Evolutionary conservation across 73 alveolate species (phyloP), one percentile per base, ranked within the genome.

Genomic region (Paramecium primaurelia): DNA sequence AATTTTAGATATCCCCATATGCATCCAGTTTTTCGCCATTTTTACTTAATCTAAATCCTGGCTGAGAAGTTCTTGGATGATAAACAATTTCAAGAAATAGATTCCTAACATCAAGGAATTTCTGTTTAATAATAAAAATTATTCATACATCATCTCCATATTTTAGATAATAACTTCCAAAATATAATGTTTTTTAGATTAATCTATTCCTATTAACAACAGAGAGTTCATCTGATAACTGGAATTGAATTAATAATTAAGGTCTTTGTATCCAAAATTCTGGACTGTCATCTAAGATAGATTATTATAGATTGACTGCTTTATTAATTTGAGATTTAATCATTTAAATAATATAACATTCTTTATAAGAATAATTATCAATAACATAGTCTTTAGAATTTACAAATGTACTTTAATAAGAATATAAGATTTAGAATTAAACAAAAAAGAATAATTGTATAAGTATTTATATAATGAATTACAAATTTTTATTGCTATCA

Each of bases 251-350:
- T 34, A 64, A 26, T 22, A 64, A 30, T 34, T 64, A 34, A 64
- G 84, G 84, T 64, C 84, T 64, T 28, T 64, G 84, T 4, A 64
- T 64, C 84, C 84, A 64, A 32, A 64, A 64, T 64, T 64, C 84
- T 64, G 20, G 28, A 34, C 22, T 64, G 47, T 64, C 84, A 12
- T 64, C 84, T 28, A 64, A 34, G 22, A 64, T 64, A 64, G 84
- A 32, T 64, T 64, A 64, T 64, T 26, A 12, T n/a, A 64, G 28
- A 64, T 28, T 64, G 84, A 64, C 4, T 51, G 51, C 28, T 64
- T 64, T 64, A 12, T 28, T 64, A 64, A 8, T 64, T 64, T 64
- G 84, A 12, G 84, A 64, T 64, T 64, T 64, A 32, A 64, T 64
- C 84, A 64, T 64, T 64, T 64, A 64, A 64, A 64, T 64, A 64